These are phyloP conservation scores for Elasticomyces elasticus DNA, from an alignment of 495 filamentous ascomycete species.

Conservation along the genomic window DNA sequence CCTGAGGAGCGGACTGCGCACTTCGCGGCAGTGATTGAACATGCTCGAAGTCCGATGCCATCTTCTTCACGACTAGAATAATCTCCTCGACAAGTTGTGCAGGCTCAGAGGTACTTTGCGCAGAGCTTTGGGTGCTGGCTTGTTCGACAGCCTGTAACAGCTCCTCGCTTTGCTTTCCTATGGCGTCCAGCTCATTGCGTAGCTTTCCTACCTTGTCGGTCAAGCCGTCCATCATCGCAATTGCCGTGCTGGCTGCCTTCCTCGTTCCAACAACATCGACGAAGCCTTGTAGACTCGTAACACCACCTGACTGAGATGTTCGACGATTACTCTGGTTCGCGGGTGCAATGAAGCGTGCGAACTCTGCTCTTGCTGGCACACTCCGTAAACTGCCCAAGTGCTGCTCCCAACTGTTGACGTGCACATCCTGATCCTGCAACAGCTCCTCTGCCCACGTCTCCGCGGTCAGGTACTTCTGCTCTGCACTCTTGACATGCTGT, in stretches of 20 bases:
- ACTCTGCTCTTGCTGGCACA: slow-evolving; percentile 52
- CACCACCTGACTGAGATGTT: slow-evolving; percentile 13
- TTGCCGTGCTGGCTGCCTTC: slow-evolving; percentile 44
- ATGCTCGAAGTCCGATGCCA: slow-evolving; percentile 77
- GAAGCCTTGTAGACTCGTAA: slow-evolving; percentile 56
- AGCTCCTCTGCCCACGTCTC: slow-evolving; percentile 63
- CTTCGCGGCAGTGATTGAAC: slow-evolving; percentile 58
- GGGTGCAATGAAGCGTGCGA: slow-evolving; percentile 38
- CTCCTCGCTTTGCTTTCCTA: slow-evolving; percentile 45
- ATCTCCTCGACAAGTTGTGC: slow-evolving; percentile 69
- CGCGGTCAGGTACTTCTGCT: slow-evolving; percentile 62
- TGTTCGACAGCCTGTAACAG: slow-evolving; percentile 34
- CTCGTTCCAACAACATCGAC: slow-evolving; percentile 57
- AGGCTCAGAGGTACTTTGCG: slow-evolving; percentile 36
- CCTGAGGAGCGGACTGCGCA: slow-evolving; percentile 62
- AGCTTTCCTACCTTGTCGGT: slow-evolving; percentile 43
- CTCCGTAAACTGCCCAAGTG: slow-evolving; percentile 52
- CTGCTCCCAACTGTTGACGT: slow-evolving; percentile 58
- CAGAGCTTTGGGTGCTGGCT: slow-evolving; percentile 24
- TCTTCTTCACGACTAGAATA: slow-evolving; percentile 70
- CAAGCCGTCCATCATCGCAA: slow-evolving; percentile 41
- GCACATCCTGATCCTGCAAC: slow-evolving; percentile 56
- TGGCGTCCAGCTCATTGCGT: slow-evolving; percentile 41
- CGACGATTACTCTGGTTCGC: slow-evolving; percentile 1
- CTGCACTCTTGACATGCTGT: slow-evolving; percentile 60